A percentile compares a stretch with the other conserved stretches of the same genome.
phyloP scores from a whole-genome alignment of 768 basidiomycete species.

The Lyophyllum shimeji region DNA sequence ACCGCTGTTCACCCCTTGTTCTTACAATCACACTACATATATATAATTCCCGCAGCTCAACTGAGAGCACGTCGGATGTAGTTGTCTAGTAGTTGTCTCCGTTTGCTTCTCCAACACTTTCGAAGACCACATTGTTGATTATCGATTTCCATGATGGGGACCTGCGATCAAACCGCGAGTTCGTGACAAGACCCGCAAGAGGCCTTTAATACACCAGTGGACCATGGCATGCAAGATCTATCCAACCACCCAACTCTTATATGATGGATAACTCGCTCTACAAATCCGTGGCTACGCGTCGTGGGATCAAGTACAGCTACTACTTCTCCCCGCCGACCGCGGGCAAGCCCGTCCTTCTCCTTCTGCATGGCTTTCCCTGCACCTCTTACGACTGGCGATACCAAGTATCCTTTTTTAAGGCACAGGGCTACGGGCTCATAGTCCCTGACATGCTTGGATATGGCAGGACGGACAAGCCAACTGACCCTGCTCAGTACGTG shows the following conservation, averaged over 20 bases:
- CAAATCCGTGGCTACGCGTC: slow-evolving; percentile 29
- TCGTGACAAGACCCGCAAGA: no score
- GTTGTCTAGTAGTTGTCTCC: no score
- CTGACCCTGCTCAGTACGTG: slow-evolving; percentile 33
- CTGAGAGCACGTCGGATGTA: no score
- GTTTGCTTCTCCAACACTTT: no score
- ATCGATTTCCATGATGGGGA: no score
- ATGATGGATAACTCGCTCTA: slow-evolving; percentile 19
- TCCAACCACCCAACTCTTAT: not conserved
- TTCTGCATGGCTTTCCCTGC: slow-evolving; percentile 47
- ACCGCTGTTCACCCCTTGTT: no score
- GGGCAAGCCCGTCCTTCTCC: slow-evolving; percentile 35
- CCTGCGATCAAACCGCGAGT: no score
- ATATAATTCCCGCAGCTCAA: no score
- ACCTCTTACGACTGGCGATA: slow-evolving; percentile 39
- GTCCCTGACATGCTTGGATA: slow-evolving; percentile 55
- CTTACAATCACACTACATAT: no score
- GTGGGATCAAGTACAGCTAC: slow-evolving; percentile 37
- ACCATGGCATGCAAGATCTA: not conserved
- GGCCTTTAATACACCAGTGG: not conserved
- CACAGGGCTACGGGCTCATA: slow-evolving; percentile 43
- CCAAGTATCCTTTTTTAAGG: slow-evolving; percentile 36
- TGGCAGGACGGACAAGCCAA: slow-evolving; percentile 48
- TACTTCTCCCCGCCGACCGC: slow-evolving; percentile 25
- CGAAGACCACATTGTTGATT: no score